Percentiles rank a stretch among this genome's conserved stretches.
Evolutionary conservation across 1,139 yeast genomes (phyloP).

Genomic region (Yamadazyma sp.): DNA sequence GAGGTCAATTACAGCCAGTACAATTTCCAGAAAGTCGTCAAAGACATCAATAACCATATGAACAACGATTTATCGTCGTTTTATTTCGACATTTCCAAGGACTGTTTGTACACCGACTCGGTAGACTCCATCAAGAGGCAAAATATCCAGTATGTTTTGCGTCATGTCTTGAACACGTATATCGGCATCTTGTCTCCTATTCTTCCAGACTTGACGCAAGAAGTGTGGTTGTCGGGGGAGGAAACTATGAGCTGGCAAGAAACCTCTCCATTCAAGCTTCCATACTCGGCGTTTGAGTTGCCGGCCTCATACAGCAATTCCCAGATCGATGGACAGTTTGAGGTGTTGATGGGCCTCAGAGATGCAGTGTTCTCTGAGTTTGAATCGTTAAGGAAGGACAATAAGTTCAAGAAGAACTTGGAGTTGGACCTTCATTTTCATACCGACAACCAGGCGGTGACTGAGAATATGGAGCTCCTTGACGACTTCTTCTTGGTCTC

Average conservation of each 20-base stretch:
- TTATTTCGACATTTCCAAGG: slow-evolving; percentile 86
- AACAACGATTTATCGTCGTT: slow-evolving; percentile 75
- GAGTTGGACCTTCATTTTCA: slow-evolving; percentile 43
- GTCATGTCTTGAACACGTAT: slow-evolving; percentile 60
- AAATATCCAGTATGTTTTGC: slow-evolving; percentile 71
- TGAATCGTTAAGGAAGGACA: slow-evolving; percentile 31
- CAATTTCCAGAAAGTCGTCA: slow-evolving; percentile 67
- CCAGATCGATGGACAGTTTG: slow-evolving; percentile 40
- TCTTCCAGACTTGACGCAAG: slow-evolving; percentile 81
- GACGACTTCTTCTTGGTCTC: slow-evolving; percentile 73
- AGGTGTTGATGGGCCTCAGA: slow-evolving; percentile 45
- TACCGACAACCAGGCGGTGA: slow-evolving; percentile 25
- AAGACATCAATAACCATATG: slow-evolving; percentile 68
- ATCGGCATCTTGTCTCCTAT: slow-evolving; percentile 74
- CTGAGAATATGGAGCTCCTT: slow-evolving; percentile 34
- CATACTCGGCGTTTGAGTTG: slow-evolving; percentile 31
- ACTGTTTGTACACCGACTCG: slow-evolving; percentile 74
- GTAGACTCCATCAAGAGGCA: slow-evolving; percentile 50
- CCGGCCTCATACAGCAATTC: slow-evolving; percentile 26
- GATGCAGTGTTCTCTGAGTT: slow-evolving; percentile 46
- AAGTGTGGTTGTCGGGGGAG: slow-evolving; percentile 70
- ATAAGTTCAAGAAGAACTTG: slow-evolving; percentile 58
- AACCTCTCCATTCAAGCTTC: slow-evolving; percentile 55
- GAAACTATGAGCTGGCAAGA: slow-evolving; percentile 26
- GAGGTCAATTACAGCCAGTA: slow-evolving; percentile 50